These are phyloP conservation scores for Aspergillus steynii DNA, from an alignment of 495 filamentous ascomycete genomes.

Conservation along the genomic window DNA sequence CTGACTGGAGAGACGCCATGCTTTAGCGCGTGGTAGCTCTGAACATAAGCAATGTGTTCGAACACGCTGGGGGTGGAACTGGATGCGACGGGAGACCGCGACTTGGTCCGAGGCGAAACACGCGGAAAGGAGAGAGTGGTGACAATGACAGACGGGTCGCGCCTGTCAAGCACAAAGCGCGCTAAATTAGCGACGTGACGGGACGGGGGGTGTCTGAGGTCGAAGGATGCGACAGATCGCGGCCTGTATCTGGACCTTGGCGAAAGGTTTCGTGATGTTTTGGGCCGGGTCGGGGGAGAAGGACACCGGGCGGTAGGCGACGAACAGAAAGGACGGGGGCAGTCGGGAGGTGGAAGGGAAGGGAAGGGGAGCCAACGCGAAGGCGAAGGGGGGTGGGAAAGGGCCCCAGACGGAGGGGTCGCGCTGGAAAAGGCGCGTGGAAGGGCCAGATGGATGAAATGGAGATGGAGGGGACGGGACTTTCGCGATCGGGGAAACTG, in stretches of 20 bases:
- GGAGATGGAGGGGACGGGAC: conserved; percentile 47
- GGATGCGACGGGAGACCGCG: conserved; percentile 24
- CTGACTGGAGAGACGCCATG: conserved; percentile 79
- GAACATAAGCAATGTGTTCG: conserved; percentile 32
- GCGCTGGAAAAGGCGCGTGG: conserved; percentile 39
- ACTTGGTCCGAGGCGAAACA: conserved; percentile 17
- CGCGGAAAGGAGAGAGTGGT: conserved; percentile 19
- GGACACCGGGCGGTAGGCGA: conserved; percentile 27
- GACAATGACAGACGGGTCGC: conserved; percentile 26
- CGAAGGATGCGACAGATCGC: conserved; percentile 32
- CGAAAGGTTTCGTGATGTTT: conserved; percentile 42
- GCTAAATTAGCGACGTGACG: conserved; percentile 14
- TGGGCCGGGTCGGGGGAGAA: conserved; percentile 19
- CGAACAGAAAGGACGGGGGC: conserved; percentile 29
- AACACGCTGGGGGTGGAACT: conserved; percentile 19
- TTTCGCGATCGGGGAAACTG: conserved; percentile 50
- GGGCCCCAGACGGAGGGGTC: conserved; percentile 27
- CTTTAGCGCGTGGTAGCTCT: conserved; percentile 36
- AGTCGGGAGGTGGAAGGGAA: conserved; percentile 31
- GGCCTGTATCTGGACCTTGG: conserved; percentile 34
- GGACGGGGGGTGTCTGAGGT: conserved; percentile 18
- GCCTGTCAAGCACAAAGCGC: conserved; percentile 18
- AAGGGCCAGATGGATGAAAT: conserved; percentile 42
- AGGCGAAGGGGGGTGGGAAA: conserved; percentile 18
- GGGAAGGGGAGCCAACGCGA: conserved; percentile 25